phyloP scores from a whole-genome alignment of 2,329 filamentous ascomycete species.

The Aspergillus phoenicis region DNA sequence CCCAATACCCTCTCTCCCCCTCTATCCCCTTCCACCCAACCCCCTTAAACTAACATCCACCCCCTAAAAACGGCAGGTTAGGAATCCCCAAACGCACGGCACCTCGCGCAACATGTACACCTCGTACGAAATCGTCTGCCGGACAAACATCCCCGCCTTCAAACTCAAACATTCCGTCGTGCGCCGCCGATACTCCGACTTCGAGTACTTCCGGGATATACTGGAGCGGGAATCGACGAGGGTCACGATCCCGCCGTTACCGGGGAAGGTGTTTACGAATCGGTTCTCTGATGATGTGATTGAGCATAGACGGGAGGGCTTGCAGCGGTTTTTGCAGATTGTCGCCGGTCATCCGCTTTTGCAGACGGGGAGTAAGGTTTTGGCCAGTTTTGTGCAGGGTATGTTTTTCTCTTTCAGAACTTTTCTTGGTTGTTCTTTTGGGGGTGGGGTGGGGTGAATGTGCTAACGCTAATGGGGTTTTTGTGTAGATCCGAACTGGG shows the following conservation, averaged over 20 bases:
- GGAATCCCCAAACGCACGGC: slow-evolving; percentile 90
- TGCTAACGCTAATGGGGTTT: not conserved
- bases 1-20: slow-evolving; percentile 3
- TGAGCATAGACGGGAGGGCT: slow-evolving; percentile 84
- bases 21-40: not conserved
- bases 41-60: not conserved
- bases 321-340: slow-evolving; percentile 96
- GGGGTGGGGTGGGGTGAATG: slow-evolving; percentile 9
- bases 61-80: slow-evolving; percentile 62
- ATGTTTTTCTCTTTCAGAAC: slow-evolving; percentile 31
- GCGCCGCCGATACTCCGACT: slow-evolving; percentile 92
- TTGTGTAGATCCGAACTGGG: slow-evolving; percentile 66
- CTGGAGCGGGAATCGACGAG: slow-evolving; percentile 91
- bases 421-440: not conserved
- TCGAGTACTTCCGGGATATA: slow-evolving; percentile 98
- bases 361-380: slow-evolving; percentile 95
- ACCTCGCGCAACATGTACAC: slow-evolving; percentile 97
- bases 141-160: slow-evolving; percentile 98
- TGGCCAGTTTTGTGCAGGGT: slow-evolving; percentile 97
- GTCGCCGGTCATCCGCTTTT: slow-evolving; percentile 94
- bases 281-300: slow-evolving; percentile 98
- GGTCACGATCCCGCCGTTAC: slow-evolving; percentile 92
- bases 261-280: slow-evolving; percentile 97
- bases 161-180: slow-evolving; percentile 89
- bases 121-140: slow-evolving; percentile 96